Evolutionary conservation across 2,329 filamentous ascomycete genomes (phyloP).

Genomic region (Stylonectria norvegica): DNA sequence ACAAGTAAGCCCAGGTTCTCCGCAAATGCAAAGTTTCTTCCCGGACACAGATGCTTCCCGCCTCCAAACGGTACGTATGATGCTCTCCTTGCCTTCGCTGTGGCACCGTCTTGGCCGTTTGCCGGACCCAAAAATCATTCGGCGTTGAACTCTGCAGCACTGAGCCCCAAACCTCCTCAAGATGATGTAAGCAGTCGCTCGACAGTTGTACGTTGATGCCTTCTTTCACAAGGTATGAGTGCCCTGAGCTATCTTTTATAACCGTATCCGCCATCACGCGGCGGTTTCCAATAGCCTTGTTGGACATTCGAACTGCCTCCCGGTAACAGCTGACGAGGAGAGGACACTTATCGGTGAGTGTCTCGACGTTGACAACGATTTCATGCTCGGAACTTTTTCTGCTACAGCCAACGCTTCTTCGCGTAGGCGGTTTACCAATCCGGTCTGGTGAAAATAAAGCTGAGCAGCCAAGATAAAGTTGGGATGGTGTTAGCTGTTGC

Average conservation of each 20-base stretch:
- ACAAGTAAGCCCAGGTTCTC: constrained; percentile 6
- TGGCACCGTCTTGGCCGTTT: background rate
- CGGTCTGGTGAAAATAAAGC: constrained; percentile 29
- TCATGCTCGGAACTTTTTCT: constrained; percentile 2
- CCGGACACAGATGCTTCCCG: constrained; percentile 6
- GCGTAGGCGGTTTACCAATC: constrained; percentile 28
- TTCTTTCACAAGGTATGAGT: constrained; percentile 24
- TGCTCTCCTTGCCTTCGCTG: background rate
- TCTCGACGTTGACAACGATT: constrained; percentile 32
- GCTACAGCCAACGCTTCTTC: constrained; percentile 26
- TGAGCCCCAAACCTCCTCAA: constrained; percentile 16
- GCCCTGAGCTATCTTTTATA: constrained; percentile 17
- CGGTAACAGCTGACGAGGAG: constrained; percentile 33
- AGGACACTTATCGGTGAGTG: constrained; percentile 38
- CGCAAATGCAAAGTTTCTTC: constrained; percentile 8
- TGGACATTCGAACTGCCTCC: constrained; percentile 40
- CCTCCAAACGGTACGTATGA: constrained; percentile 6
- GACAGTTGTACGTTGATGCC: constrained; percentile 19
- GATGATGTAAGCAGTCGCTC: constrained; percentile 6
- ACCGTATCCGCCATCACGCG: constrained; percentile 38
- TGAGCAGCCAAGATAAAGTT: constrained; percentile 36
- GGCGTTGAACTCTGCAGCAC: constrained; percentile 6
- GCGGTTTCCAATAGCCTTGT: constrained; percentile 35
- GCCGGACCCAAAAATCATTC: constrained; percentile 9
- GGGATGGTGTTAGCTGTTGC: constrained; percentile 37